These are phyloP conservation scores for Coemansia umbellata DNA, from an alignment of 192 early-diverging fungal genomes.

Conservation along the genomic window DNA sequence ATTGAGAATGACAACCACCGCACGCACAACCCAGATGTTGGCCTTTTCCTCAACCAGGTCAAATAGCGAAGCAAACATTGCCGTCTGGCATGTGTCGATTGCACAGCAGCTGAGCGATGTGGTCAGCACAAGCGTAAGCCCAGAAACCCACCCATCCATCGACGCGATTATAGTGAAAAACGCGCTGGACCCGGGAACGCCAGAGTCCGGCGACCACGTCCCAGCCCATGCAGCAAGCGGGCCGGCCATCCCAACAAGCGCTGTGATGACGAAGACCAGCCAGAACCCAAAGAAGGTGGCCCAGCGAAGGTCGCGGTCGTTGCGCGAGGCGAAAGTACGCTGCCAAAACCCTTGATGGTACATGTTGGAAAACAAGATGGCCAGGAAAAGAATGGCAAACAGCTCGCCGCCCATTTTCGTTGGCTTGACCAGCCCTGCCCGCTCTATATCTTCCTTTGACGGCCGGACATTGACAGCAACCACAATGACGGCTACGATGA, in stretches of 20 bases:
- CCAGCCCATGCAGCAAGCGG: constrained; percentile 64
- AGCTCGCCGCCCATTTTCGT: constrained; percentile 65
- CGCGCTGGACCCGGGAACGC: constrained; percentile 52
- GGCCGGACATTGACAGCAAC: constrained; percentile 56
- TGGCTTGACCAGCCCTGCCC: constrained; percentile 53
- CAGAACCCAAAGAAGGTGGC: constrained; percentile 57
- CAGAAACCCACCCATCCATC: constrained; percentile 57
- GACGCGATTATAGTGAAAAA: constrained; percentile 66
- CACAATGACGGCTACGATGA: constrained; percentile 53
- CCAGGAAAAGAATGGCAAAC: constrained; percentile 59
- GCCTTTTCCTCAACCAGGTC: constrained; percentile 52
- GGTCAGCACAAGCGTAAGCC: constrained; percentile 57
- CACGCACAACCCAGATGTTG: constrained; percentile 46
- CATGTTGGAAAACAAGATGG: constrained; percentile 59
- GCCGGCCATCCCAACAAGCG: constrained; percentile 60
- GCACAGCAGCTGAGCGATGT: constrained; percentile 63
- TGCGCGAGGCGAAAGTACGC: constrained; percentile 65
- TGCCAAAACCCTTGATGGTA: constrained; percentile 74
- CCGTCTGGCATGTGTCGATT: constrained; percentile 69
- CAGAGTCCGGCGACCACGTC: constrained; percentile 51
- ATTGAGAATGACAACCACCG: constrained; percentile 46
- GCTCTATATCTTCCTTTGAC: constrained; percentile 48
- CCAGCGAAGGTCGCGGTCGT: constrained; percentile 57
- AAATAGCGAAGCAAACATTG: constrained; percentile 60
- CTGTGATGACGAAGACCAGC: constrained; percentile 52